Percentiles rank a stretch among this genome's conserved stretches.
Evolutionary conservation across 2,329 filamentous ascomycete genomes (phyloP).

Genomic region (Trichophaea hybrida): DNA sequence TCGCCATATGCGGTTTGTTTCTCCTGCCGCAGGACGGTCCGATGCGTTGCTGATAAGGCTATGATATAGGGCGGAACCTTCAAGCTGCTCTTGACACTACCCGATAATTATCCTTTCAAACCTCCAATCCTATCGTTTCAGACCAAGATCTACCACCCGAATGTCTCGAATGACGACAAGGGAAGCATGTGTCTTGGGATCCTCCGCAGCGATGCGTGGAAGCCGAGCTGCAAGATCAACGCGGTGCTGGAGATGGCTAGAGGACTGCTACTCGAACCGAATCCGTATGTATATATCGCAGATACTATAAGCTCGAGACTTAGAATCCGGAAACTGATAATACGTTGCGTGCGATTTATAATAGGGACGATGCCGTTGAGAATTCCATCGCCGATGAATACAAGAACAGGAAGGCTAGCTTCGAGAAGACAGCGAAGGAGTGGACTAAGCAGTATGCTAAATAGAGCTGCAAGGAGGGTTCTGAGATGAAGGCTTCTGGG

Average conservation of each 20-base stretch:
- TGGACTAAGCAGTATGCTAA: constrained; percentile 62
- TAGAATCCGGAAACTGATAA: too few species aligned
- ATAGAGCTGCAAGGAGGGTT: constrained; percentile 3
- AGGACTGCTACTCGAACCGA: constrained; percentile 61
- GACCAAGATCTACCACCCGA: constrained; percentile 92
- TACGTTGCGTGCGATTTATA: too few species aligned
- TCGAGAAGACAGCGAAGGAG: constrained; percentile 58
- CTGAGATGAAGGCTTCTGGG: too few species aligned
- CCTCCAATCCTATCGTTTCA: constrained; percentile 63
- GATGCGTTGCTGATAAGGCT: constrained; percentile 5
- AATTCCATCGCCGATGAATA: constrained; percentile 73
- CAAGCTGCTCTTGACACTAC: constrained; percentile 57
- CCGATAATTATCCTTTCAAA: constrained; percentile 79
- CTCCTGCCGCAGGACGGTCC: not conserved
- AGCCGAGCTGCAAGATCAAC: constrained; percentile 63
- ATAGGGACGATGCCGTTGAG: constrained; percentile 68
- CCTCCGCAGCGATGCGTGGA: constrained; percentile 80
- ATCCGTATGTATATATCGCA: constrained; percentile 38
- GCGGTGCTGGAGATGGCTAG: constrained; percentile 65
- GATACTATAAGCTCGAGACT: not conserved
- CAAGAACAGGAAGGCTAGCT: constrained; percentile 50
- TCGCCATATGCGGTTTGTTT: constrained; percentile 49
- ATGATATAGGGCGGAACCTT: constrained; percentile 51
- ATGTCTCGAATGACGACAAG: constrained; percentile 73
- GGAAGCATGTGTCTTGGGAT: constrained; percentile 76